Conservation (phyloP, 192 early-diverging fungal genomes). For the Powellomyces hirtus region DNA sequence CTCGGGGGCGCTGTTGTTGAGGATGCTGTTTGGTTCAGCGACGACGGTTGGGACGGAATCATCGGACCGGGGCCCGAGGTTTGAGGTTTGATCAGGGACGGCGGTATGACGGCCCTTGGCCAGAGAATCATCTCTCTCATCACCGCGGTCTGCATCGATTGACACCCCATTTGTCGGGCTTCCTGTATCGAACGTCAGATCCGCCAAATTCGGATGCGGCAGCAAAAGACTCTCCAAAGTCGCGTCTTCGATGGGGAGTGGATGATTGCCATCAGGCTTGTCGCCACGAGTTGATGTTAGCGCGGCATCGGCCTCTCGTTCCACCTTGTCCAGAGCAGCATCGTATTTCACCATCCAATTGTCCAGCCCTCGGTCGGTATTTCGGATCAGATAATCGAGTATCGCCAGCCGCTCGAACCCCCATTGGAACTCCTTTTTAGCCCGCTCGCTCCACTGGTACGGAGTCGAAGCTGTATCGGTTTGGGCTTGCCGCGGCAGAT, state of each 20-base stretch:
- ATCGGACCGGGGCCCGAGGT: constrained; percentile 24
- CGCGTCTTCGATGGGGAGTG: background rate
- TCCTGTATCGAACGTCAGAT: background rate
- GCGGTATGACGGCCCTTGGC: background rate
- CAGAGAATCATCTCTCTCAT: background rate
- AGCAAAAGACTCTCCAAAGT: background rate
- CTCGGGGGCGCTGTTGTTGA: background rate
- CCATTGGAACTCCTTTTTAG: constrained; percentile 49
- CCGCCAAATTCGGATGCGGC: background rate
- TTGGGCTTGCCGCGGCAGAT: background rate
- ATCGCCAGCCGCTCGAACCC: constrained; percentile 81
- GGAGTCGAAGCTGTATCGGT: constrained; percentile 15
- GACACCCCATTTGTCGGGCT: background rate
- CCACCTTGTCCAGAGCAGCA: constrained; percentile 31
- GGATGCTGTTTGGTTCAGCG: background rate
- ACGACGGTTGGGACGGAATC: background rate
- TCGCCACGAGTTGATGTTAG: no score
- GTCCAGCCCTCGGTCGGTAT: constrained; percentile 70
- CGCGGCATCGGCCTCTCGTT: background rate
- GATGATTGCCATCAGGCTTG: no score
- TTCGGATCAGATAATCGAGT: constrained; percentile 87
- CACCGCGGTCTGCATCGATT: background rate
- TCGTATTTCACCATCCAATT: constrained; percentile 85
- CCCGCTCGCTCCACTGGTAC: constrained; percentile 41
- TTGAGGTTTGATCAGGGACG: background rate